Evolutionary conservation across 192 early-diverging fungal genomes (phyloP), one percentile per base, ranked within the genome.

Genomic region (Gorgonomyces haynaldii): DNA sequence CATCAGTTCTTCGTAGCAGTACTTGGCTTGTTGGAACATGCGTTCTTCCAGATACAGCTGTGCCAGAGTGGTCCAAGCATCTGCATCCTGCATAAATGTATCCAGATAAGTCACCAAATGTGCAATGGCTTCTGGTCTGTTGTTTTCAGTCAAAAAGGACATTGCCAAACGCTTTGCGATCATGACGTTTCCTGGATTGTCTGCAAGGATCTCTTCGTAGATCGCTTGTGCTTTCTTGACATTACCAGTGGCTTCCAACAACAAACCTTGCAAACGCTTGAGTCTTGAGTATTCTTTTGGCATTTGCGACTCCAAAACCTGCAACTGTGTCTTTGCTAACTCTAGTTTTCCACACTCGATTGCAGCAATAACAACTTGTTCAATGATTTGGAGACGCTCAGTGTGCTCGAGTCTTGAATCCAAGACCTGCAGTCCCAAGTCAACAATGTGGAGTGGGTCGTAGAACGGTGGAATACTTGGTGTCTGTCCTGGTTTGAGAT

Each of bases 1-100:
- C 38, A 98, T 69, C n/a, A 88, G 57, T 61, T 98, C 94, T 59
- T 98, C 94, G 36, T 84, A 57, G 53, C 88, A 91, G 56, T 84
- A 96, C 10, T 80, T 81, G 3, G 94, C 91, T 65, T 91, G 88
- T 50, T 76, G 58, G 56, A 84, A 79, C 73, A 82, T 60, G 43
- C 79, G 57, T 25, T 78, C 65, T 4, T 45, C 56, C 16, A 92
- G 57, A 56, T 98, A 96, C 25, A 87, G 58, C 22, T 69, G 57
- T 0, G 78, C 67, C 31, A 98, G 71, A 57, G 89, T 81, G 0
- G 87, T 54, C 94, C 94, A 98, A 0, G 75, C 86, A 56, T 98
- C 91, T 50, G 78, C 71, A 59, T 98, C 94, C 28, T 81, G 81
- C 31, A 76, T 78, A 44, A 88, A 87, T 13, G 74, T 79, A 59